Base-by-base conservation (phyloP, 169 alveolate species). In the Plasmodium vivax region DNA sequence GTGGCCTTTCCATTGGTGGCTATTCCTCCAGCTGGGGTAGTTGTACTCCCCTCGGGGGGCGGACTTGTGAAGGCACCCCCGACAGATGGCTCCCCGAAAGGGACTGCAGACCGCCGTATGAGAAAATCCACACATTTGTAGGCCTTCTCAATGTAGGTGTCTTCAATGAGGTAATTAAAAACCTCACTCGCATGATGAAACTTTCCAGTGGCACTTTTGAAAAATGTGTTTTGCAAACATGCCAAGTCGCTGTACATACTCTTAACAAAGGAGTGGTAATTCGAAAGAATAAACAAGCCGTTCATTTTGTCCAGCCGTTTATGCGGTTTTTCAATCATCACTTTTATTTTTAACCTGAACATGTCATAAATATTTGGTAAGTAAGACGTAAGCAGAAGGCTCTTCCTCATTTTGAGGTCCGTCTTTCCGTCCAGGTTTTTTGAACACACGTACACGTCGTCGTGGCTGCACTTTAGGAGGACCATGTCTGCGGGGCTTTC, bases 291-390 rank as follows among this genome's bases (percentile, higher is more conserved):
- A 7, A 84, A 71, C 30, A 84, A 71, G 12, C 92, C 92, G 34
- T 84, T 84, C 92, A 84, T 84, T 54, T 16, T 68, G 38, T 84
- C 72, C 45, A 71, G 71, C 43, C 68, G 32, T 41, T 43, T 41
- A 30, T 84, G 92, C 10, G 92, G 92, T 71, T 71, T 84, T 71
- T 84, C 84, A 71, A 84, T 43, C 27, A 84, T 36, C n/a, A 84
- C 19, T 54, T 71, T 84, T 84, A 84, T 84, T 84, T 71, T 84
- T 38, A 84, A 30, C 68, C 62, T 34, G 75, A 84, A 84, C 12
- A 84, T 32, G n/a, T 84, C 92, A 71, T 84, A 84, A 0, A 84
- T 84, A 34, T 27, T 84, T 19, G 92, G 68, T 32, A 84, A 23
- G 34, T 68, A n/a, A 34, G 45, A 68, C 4, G 92, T 84, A n/a